These are phyloP conservation scores for Sugiyamaella japonica DNA, from an alignment of 1,139 yeast species.

Conservation along the genomic window DNA sequence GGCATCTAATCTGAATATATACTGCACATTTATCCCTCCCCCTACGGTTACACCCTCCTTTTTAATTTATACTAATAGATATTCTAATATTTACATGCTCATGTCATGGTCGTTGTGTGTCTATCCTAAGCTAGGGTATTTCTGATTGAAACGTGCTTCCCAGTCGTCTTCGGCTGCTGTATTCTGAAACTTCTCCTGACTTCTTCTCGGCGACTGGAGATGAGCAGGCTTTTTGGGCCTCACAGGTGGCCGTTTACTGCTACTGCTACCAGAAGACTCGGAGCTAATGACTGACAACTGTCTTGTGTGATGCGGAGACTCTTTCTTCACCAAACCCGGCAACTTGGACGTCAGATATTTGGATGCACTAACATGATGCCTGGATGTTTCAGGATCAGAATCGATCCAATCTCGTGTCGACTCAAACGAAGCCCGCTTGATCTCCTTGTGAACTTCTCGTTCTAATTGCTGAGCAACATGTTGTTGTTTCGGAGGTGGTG, in stretches of 20 bases:
- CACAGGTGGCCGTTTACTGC: slow-evolving; percentile 40
- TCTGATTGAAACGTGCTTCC: slow-evolving; percentile 36
- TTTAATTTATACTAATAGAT: not conserved
- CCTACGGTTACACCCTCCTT: too few species aligned
- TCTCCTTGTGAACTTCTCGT: slow-evolving; percentile 16
- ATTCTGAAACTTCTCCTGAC: slow-evolving; percentile 9
- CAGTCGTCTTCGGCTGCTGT: slow-evolving; percentile 32
- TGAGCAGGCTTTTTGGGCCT: slow-evolving; percentile 63
- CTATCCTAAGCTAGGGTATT: slow-evolving; percentile 36
- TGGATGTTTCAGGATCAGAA: not conserved
- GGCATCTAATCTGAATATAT: not conserved
- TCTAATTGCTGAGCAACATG: slow-evolving; percentile 18
- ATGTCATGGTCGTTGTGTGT: not conserved
- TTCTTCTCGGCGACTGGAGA: slow-evolving; percentile 43
- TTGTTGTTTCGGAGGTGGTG: slow-evolving; percentile 8
- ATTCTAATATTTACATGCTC: slow-evolving; percentile 1
- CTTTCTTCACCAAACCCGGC: not conserved
- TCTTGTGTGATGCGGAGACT: slow-evolving; percentile 25
- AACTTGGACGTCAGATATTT: not conserved
- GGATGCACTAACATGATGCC: not conserved
- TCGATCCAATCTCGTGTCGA: slow-evolving; percentile 8
- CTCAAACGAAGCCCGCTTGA: slow-evolving; percentile 17
- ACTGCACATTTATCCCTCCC: not conserved
- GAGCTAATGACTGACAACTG: slow-evolving; percentile 31
- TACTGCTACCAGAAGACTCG: slow-evolving; percentile 25